Base-by-base conservation (phyloP, 345 rosid species). In the Eucalyptus globulus region DNA sequence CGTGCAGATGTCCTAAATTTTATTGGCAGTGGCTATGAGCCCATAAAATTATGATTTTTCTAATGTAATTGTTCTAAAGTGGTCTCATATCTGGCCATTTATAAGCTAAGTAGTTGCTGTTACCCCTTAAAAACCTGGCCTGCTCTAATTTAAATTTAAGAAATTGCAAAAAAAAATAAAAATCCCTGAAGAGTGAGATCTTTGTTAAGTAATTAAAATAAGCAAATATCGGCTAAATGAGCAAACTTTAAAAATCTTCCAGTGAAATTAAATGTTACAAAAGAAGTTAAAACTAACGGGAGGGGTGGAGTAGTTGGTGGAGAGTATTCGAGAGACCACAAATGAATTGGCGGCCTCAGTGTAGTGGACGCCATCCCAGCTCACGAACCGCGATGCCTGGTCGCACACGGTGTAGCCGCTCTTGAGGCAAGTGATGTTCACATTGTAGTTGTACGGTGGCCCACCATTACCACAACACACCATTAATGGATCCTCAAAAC, bases 291-390 rank as follows among this genome's bases (percentile, higher is more conserved):
- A 91, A 44, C 89, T 65, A 10, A 90, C 44, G n/a, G 40, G 93
- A 22, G 98, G 97, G n/a, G 91, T 91, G 83, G 97, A 93, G 89
- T 92, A 93, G 50, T 91, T 87, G 44, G 92, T 88, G 5, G 95
- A 91, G 15, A 94, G 92, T 81, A 93, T 87, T 53, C 91, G 93
- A 91, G 93, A 89, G 34, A 93, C 92, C 22, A 95, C 89, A 86
- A 93, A 60, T 8, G 91, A 92, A 90, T 95, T 95, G 34, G 97
- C 96, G 22, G 95, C 98, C 88, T 95, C 96, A 7, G 96, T 95
- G 87, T 93, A 93, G 88, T 95, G 98, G 93, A 95, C 94, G 29
- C 96, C 98, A 87, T 96, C 98, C 96, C 96, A 96, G 49, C 93
- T 92, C 90, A 93, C 90, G 83, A 91, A 90, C 34, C 89, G 88